Evolutionary conservation across 495 filamentous ascomycete species (phyloP).

Genomic region (Rusavskia elegans): DNA sequence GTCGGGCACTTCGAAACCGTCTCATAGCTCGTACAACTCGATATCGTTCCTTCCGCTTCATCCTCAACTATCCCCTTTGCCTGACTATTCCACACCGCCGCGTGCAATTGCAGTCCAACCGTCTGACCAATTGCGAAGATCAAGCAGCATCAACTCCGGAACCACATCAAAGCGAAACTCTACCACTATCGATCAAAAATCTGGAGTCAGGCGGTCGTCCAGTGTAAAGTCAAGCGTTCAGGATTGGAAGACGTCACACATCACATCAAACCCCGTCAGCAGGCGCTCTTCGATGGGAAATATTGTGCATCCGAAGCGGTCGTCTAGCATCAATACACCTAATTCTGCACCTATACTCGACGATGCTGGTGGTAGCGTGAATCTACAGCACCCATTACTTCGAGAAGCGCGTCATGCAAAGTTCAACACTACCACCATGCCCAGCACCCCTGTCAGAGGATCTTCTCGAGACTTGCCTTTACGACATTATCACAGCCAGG

Average conservation of each 20-base stretch:
- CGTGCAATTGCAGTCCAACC: not conserved
- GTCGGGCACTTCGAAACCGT: conserved; percentile 1
- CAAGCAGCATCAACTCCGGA: conserved; percentile 1
- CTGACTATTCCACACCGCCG: conserved; percentile 1
- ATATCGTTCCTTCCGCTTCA: conserved; percentile 9
- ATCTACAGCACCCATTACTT: conserved; percentile 10
- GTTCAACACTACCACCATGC: conserved; percentile 5
- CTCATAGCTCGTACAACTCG: conserved; percentile 8
- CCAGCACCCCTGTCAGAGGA: not conserved
- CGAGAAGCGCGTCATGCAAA: conserved; percentile 12
- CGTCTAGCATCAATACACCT: not conserved
- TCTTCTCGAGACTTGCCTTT: conserved; percentile 10
- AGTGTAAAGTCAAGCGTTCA: not conserved
- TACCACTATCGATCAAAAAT: not conserved
- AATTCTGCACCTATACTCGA: conserved; percentile 2
- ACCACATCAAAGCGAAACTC: not conserved
- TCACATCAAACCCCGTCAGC: not conserved
- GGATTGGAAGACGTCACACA: not conserved
- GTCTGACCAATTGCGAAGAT: not conserved
- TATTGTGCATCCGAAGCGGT: not conserved
- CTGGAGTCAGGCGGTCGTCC: not conserved
- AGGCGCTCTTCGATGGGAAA: not conserved
- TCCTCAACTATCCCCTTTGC: conserved; percentile 9
- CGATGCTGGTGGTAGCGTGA: conserved; percentile 9
- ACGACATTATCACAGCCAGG: conserved; percentile 12